A percentile compares a stretch with the other conserved stretches of the same genome.
Conservation (phyloP, 495 filamentous ascomycete species). For the Copromyces sp. region DNA sequence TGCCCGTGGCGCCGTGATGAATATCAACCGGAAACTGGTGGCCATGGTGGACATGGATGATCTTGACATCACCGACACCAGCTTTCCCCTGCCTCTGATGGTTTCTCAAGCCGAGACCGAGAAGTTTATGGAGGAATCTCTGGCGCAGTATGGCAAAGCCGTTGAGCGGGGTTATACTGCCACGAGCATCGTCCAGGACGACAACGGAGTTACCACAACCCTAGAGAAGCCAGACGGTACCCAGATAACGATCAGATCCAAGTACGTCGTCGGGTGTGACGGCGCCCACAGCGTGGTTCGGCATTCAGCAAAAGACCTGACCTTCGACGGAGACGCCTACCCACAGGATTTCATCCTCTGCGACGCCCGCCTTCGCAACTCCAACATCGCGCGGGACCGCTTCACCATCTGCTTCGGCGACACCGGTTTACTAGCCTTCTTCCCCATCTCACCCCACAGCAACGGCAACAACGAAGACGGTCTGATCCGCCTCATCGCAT, state of each 20-base stretch:
- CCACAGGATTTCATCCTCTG: slow-evolving; percentile 36
- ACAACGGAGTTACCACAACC: slow-evolving; percentile 21
- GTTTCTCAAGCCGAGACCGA: slow-evolving; percentile 36
- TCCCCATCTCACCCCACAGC: slow-evolving; percentile 16
- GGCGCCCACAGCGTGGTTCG: slow-evolving; percentile 35
- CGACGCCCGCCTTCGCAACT: slow-evolving; percentile 28
- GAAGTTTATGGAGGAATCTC: slow-evolving; percentile 25
- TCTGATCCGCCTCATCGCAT: slow-evolving; percentile 24
- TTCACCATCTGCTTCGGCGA: slow-evolving; percentile 18
- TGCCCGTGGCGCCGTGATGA: slow-evolving; percentile 20
- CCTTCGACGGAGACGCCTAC: slow-evolving; percentile 33
- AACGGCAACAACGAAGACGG: neutral
- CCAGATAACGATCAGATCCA: slow-evolving; percentile 20
- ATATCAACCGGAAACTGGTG: slow-evolving; percentile 21
- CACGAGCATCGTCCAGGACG: slow-evolving; percentile 24
- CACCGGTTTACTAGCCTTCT: slow-evolving; percentile 15
- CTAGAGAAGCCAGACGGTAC: slow-evolving; percentile 14
- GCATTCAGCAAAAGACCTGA: slow-evolving; percentile 24
- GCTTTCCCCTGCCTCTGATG: slow-evolving; percentile 27
- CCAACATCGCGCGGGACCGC: slow-evolving; percentile 18
- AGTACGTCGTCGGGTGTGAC: slow-evolving; percentile 38
- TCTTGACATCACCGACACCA: slow-evolving; percentile 22
- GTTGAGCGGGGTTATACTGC: slow-evolving; percentile 29
- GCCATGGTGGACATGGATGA: slow-evolving; percentile 17
- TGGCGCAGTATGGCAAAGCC: slow-evolving; percentile 18